Conservation (phyloP, 1,139 yeast genomes). For the Candida dubliniensis region DNA sequence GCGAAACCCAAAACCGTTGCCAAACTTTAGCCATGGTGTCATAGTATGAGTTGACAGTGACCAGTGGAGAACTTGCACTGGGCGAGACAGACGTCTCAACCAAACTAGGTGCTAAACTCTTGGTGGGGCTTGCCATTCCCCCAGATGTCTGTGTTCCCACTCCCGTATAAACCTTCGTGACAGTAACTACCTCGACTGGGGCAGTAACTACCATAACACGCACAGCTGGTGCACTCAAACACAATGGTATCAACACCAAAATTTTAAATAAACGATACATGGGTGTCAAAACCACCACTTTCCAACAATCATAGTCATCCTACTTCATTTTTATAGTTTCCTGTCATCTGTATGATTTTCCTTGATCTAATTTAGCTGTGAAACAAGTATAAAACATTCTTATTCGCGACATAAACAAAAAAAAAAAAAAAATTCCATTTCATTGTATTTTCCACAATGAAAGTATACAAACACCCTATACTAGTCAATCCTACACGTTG, state of each 20-base stretch:
- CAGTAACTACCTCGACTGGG: conserved; percentile 1
- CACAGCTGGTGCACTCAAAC: background rate
- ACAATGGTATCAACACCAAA: background rate
- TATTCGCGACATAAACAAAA: background rate
- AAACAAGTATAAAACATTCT: background rate
- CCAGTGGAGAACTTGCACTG: background rate
- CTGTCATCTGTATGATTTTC: no score
- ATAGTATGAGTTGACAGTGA: conserved; percentile 4
- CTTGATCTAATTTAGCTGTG: background rate
- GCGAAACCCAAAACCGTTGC: conserved; percentile 23
- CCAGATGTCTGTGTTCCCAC: no score
- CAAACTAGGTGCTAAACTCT: no score
- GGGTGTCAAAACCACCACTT: no score
- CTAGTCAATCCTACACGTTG: conserved; percentile 27
- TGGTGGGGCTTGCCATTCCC: no score
- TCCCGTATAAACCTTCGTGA: no score
- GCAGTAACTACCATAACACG: conserved; percentile 5
- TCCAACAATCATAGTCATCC: background rate
- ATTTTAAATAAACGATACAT: no score
- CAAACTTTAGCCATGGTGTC: conserved; percentile 19
- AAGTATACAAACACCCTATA: conserved; percentile 22
- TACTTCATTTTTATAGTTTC: background rate
- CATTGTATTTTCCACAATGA: conserved; percentile 1
- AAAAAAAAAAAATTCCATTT: background rate
- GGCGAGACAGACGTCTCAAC: no score